Evolutionary conservation across 2,329 filamentous ascomycete species (phyloP), one percentile per base, ranked within the genome.

Genomic region (Calonectria fujianensis): DNA sequence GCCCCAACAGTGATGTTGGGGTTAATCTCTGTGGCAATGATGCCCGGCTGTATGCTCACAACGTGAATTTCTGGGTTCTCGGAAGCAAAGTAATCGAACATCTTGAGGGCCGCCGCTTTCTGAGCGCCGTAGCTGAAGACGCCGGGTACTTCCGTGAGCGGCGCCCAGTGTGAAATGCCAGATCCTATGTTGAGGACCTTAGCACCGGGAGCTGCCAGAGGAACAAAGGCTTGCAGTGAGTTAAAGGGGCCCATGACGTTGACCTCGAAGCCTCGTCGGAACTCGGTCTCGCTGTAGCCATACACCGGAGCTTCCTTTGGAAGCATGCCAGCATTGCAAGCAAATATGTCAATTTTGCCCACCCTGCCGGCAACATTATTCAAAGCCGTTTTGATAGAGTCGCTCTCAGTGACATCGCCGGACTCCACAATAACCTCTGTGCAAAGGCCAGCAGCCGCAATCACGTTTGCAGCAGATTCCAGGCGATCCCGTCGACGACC

Each of bases 371-470:
- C 35, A 13, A 65, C 35, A n/a, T 37, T 54, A 16, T 37, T 61
- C 20, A 78, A 11, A 4, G 76, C 76, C 7, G 2, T 14, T 8
- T 67, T 66, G 2, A 73, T 31, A 24, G 27, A 20, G 2, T 11
- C 63, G 7, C 57, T 32, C 4, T 72, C 78, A 50, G 83, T 82
- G 52, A 87, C 78, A 20, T 81, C 80, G 20, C 76, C 59, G 4
- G 83, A 81, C 2, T 82, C 79, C 1, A 83, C 84, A 9, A 73
- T 45, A 31, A 83, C 77, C 74, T 52, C 10, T 16, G 50, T 63
- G 20, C 35, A 14, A 7, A 50, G 14, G 67, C 88, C 87, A 2
- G 91, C 91, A 13, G 92, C 88, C 0, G 27, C 89, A 4, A 84
- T 80, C 4, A 68, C 45, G 4, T 73, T 59, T 0, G 69, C 79